Conservation (phyloP, 2,329 filamentous ascomycete genomes). For the Fonsecaea pedrosoi region DNA sequence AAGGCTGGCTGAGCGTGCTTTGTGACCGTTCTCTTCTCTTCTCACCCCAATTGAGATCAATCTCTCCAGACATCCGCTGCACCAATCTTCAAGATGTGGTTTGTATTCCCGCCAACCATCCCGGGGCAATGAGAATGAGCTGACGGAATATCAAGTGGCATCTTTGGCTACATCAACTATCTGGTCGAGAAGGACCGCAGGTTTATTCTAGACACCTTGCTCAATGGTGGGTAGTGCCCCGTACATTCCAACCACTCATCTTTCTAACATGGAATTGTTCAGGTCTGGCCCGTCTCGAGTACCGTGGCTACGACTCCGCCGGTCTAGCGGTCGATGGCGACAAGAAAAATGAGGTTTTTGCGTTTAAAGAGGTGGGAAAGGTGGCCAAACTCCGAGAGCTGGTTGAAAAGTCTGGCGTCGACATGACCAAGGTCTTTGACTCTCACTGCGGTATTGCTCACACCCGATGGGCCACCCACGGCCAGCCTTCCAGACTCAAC, state of each 20-base stretch:
- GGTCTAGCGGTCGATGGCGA: slow-evolving; percentile 95
- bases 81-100: slow-evolving; percentile 33
- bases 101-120: slow-evolving; percentile 9
- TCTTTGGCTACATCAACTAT: slow-evolving; percentile 99
- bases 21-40: slow-evolving; percentile 9
- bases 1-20: slow-evolving; percentile 8
- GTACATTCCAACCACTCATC: slow-evolving; percentile 27
- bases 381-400: slow-evolving; percentile 94
- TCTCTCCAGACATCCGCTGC: neutral
- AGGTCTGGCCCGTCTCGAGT: slow-evolving; percentile 96
- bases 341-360: slow-evolving; percentile 97
- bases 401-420: slow-evolving; percentile 81
- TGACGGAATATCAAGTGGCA: slow-evolving; percentile 67
- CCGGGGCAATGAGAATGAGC: neutral
- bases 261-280: slow-evolving; percentile 31
- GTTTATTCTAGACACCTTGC: slow-evolving; percentile 92
- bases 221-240: slow-evolving; percentile 76
- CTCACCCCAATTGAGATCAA: slow-evolving; percentile 8
- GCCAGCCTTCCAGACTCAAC: slow-evolving; percentile 88
- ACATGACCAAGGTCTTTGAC: slow-evolving; percentile 92
- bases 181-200: slow-evolving; percentile 98
- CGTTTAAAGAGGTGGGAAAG: slow-evolving; percentile 99
- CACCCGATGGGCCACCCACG: slow-evolving; percentile 98
- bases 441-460: slow-evolving; percentile 98
- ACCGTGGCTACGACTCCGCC: slow-evolving; percentile 97